Conservation (phyloP, 495 filamentous ascomycete species). For the Hyaloscypha finlandica region DNA sequence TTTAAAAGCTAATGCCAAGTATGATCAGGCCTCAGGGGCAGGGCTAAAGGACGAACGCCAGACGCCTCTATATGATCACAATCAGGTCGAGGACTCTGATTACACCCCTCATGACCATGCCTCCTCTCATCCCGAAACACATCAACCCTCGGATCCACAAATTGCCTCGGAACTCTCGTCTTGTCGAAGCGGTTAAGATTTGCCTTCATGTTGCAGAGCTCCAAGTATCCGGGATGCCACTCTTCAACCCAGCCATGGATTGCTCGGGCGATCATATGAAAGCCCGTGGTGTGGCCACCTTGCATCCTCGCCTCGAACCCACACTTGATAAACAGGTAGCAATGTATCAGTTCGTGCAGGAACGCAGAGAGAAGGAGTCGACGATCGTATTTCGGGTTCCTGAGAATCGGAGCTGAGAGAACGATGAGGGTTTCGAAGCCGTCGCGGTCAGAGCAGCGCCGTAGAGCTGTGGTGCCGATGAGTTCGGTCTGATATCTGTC, state of each 20-base stretch:
- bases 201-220: slow-evolving; percentile 53
- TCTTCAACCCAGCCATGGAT: slow-evolving; percentile 56
- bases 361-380: slow-evolving; percentile 57
- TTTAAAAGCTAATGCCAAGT: neutral
- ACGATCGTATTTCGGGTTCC: slow-evolving; percentile 46
- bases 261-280: slow-evolving; percentile 48
- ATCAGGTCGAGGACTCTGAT: slow-evolving; percentile 17
- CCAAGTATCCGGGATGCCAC: slow-evolving; percentile 37
- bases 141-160: slow-evolving; percentile 8
- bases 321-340: slow-evolving; percentile 56
- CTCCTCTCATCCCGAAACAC: slow-evolving; percentile 8
- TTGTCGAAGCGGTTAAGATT: slow-evolving; percentile 40
- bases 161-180: slow-evolving; percentile 2
- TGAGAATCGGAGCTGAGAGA: slow-evolving; percentile 51
- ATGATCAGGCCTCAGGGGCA: neutral
- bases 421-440: slow-evolving; percentile 59
- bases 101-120: slow-evolving; percentile 22
- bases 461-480: slow-evolving; percentile 56
- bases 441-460: slow-evolving; percentile 36
- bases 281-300: slow-evolving; percentile 56
- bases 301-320: slow-evolving; percentile 49
- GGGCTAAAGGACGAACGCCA: neutral
- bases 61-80: neutral
- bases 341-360: slow-evolving; percentile 59
- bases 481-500: slow-evolving; percentile 42